Evolutionary conservation across 768 basidiomycete genomes (phyloP).

Genomic region (Lactarius tabidus): DNA sequence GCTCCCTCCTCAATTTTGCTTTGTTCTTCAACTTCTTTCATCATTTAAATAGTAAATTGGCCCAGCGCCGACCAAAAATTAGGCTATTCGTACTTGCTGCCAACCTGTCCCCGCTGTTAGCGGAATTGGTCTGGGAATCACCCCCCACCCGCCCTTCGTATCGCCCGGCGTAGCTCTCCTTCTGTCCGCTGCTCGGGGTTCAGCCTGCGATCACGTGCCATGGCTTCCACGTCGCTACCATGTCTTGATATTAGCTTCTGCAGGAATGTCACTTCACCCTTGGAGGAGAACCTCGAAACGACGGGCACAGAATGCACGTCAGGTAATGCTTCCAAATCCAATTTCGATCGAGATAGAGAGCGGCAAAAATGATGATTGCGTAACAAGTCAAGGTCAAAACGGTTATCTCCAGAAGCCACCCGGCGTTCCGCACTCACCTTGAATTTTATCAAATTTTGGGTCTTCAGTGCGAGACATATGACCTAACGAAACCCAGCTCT

Average conservation of each 20-base stretch:
- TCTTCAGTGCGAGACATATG: slow-evolving; percentile 7
- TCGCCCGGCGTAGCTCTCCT: slow-evolving; percentile 66
- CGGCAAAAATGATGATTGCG: slow-evolving; percentile 19
- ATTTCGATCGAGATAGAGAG: slow-evolving; percentile 5
- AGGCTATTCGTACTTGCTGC: slow-evolving; percentile 21
- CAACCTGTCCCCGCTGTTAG: slow-evolving; percentile 10
- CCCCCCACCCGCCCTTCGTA: slow-evolving; percentile 52
- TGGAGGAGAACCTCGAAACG: slow-evolving; percentile 54
- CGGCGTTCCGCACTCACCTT: slow-evolving; percentile 22
- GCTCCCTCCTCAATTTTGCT: slow-evolving; percentile 13
- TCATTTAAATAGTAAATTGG: slow-evolving; percentile 16
- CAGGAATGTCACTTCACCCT: slow-evolving; percentile 66
- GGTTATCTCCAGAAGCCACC: slow-evolving; percentile 24
- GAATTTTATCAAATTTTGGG: slow-evolving; percentile 15
- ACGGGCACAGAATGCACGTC: slow-evolving; percentile 8
- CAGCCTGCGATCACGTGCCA: slow-evolving; percentile 74
- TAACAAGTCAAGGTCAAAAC: slow-evolving; percentile 22
- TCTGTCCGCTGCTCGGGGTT: slow-evolving; percentile 84
- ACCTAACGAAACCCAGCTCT: slow-evolving; percentile 19
- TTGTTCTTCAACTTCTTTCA: slow-evolving; percentile 8
- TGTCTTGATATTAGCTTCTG: slow-evolving; percentile 61
- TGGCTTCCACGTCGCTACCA: slow-evolving; percentile 65
- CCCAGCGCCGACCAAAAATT: slow-evolving; percentile 13
- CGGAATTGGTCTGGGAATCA: slow-evolving; percentile 10
- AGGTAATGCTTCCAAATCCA: slow-evolving; percentile 19